phyloP scores from a whole-genome alignment of 2,329 filamentous ascomycete species.

The Paraconiothyrium sp. region DNA sequence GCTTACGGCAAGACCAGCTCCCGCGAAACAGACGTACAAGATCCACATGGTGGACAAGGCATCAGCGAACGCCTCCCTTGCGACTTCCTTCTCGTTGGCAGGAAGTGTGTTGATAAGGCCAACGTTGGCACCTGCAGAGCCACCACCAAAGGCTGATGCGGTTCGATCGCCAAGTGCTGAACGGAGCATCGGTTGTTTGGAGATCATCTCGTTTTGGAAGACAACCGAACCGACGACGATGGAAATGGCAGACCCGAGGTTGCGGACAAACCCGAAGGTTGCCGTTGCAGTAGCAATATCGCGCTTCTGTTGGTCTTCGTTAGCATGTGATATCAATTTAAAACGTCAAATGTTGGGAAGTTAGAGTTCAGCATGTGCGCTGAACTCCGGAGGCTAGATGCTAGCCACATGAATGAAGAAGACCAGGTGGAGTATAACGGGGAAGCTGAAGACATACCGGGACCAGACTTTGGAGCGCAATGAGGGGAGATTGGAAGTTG shows the following conservation, averaged over 20 bases:
- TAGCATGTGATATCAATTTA: slow-evolving; percentile 20
- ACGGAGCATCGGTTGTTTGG: slow-evolving; percentile 60
- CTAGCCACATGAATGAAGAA: slow-evolving; percentile 6
- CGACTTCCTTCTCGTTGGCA: slow-evolving; percentile 54
- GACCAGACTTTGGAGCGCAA: slow-evolving; percentile 72
- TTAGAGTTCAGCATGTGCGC: not conserved
- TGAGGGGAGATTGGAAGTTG: slow-evolving; percentile 74
- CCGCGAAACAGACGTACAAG: slow-evolving; percentile 56
- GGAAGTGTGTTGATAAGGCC: slow-evolving; percentile 64
- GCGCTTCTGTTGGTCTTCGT: slow-evolving; percentile 45
- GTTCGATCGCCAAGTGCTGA: slow-evolving; percentile 61
- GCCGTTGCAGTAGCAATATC: slow-evolving; percentile 76
- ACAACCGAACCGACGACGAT: slow-evolving; percentile 80
- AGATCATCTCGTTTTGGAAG: slow-evolving; percentile 78
- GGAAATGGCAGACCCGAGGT: slow-evolving; percentile 72
- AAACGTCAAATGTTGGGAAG: slow-evolving; percentile 8
- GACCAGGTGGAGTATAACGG: not conserved
- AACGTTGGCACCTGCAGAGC: slow-evolving; percentile 69
- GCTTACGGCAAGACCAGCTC: slow-evolving; percentile 49
- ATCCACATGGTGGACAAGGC: slow-evolving; percentile 61
- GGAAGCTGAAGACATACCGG: slow-evolving; percentile 44
- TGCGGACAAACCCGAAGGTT: slow-evolving; percentile 73
- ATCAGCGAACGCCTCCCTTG: slow-evolving; percentile 55
- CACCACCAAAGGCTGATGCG: slow-evolving; percentile 65
- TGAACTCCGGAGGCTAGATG: not conserved